Percentiles rank a stretch among this genome's conserved stretches.
Evolutionary conservation across 768 basidiomycete species (phyloP).

Genomic region (Russula compacta): DNA sequence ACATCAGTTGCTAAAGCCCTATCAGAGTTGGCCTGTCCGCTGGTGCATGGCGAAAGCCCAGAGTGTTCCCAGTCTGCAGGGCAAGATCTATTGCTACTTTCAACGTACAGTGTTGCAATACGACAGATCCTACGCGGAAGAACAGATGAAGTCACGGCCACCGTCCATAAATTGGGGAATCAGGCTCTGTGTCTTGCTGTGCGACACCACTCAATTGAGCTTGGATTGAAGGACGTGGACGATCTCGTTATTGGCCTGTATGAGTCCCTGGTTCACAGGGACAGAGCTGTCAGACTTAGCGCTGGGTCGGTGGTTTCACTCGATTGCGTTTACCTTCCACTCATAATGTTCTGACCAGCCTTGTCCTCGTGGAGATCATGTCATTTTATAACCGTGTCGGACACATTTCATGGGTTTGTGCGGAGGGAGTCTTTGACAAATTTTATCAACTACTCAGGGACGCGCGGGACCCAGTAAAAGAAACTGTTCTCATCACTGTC

Average conservation of each 20-base stretch:
- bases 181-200: conserved; percentile 34
- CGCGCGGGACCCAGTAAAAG: conserved; percentile 38
- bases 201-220: conserved; percentile 32
- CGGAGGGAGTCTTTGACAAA: conserved; percentile 17
- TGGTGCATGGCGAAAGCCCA: conserved; percentile 12
- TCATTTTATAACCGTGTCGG: conserved; percentile 16
- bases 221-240: conserved; percentile 15
- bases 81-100: conserved; percentile 20
- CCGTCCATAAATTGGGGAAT: conserved; percentile 39
- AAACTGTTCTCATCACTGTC: conserved; percentile 54
- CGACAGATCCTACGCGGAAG: conserved; percentile 39
- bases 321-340: not conserved
- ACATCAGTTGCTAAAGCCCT: conserved; percentile 2
- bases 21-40: conserved; percentile 11
- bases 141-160: conserved; percentile 36
- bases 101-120: conserved; percentile 31
- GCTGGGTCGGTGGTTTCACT: conserved; percentile 15
- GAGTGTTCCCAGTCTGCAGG: conserved; percentile 7
- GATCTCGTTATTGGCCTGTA: not conserved
- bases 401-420: conserved; percentile 4
- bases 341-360: not conserved
- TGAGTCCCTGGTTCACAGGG: conserved; percentile 8
- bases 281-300: conserved; percentile 17
- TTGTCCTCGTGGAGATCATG: conserved; percentile 18
- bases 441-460: conserved; percentile 17